Base-by-base conservation (phyloP, 257 asterid genomes). In the Solanum chmielewskii region DNA sequence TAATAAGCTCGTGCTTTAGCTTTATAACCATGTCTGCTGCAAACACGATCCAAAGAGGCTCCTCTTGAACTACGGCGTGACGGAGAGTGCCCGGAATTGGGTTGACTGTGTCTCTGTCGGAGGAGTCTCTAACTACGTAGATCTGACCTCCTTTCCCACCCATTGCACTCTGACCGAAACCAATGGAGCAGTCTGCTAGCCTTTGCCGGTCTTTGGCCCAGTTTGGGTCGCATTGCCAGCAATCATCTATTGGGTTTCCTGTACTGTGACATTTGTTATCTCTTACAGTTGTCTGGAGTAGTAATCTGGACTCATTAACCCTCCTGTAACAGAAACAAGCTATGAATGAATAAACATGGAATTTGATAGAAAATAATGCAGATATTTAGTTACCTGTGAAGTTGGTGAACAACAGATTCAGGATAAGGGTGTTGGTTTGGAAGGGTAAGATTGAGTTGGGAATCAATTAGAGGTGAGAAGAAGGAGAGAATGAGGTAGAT, bases 391-490 rank as follows among this genome's bases (percentile, higher is more conserved):
- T 87, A 94, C 97, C 95, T 92, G 74, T 88, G 90, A 1, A 92
- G 86, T 88, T 93, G 86, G 86, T 84, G 92, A 88, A 62, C 92
- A 10, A 92, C 94, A 86, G 68, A 88, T 77, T 88, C 94, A 35
- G 94, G 94, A 87, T 89, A 23, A 14, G 93, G 92, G 87, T 90
- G 92, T 87, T 93, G 94, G 71, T 86, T 92, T 31, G 92, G 89
- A 88, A 93, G 93, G 23, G 91, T 88, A 87, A 90, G 92, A 85
- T 92, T 93, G 59, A 90, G 76, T 56, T 87, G 37, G 2, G 92
- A 91, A 23, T 37, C 89, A 88, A 42, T 83, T 16, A 29, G 84
- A 23, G 84, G 81, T 76, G 88, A 74, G 83, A 86, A 60, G 37
- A 87, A 84, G 71, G 82, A 15, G 20, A 37, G 16, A 35, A 90